A percentile compares a stretch with the other conserved stretches of the same genome.
Conservation (phyloP, 1,139 yeast genomes). For the Blastobotrys ciferrii region DNA sequence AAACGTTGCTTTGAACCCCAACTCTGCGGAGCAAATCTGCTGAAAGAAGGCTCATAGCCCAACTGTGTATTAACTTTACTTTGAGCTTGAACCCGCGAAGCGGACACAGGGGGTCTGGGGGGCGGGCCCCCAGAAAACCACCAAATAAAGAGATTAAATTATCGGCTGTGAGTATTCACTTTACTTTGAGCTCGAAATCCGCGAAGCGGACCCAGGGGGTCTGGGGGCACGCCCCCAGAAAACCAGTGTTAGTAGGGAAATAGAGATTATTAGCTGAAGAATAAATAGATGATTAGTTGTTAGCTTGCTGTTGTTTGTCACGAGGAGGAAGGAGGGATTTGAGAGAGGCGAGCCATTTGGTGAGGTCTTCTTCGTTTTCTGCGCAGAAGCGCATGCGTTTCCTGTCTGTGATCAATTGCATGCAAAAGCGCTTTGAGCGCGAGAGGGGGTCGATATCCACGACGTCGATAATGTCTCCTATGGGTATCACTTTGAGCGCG, state of each 20-base stretch:
- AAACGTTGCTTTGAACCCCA: too few species aligned
- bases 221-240: too few species aligned
- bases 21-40: too few species aligned
- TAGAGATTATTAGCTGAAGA: background rate
- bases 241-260: background rate
- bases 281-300: constrained; percentile 1
- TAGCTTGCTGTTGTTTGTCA: background rate
- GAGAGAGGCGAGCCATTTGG: constrained; percentile 51
- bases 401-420: constrained; percentile 48
- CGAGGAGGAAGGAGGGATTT: constrained; percentile 27
- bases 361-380: constrained; percentile 47
- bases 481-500: constrained; percentile 38
- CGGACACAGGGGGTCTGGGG: too few species aligned
- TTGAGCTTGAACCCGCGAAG: too few species aligned
- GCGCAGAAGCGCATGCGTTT: constrained; percentile 49
- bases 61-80: too few species aligned
- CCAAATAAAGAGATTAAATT: too few species aligned
- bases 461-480: constrained; percentile 48
- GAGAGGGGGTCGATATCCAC: constrained; percentile 53
- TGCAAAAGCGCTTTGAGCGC: constrained; percentile 46
- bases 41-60: too few species aligned
- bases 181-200: too few species aligned
- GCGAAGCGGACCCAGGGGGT: too few species aligned
- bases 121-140: too few species aligned
- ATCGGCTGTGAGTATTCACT: too few species aligned